Conservation (phyloP, 192 early-diverging fungal species). For the Chytriomyces sp. region DNA sequence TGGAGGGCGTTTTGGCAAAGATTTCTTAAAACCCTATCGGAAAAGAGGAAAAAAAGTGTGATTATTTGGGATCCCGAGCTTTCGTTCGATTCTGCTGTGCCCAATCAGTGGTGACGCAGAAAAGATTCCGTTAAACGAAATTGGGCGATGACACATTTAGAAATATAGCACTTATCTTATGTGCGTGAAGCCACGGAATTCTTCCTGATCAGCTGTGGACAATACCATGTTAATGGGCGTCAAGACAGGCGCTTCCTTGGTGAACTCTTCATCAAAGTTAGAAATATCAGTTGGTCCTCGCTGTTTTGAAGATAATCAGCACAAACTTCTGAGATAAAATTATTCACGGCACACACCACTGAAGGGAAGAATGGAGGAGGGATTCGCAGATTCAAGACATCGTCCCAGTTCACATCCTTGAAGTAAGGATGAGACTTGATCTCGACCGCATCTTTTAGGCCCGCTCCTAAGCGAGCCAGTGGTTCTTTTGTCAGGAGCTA, state of each 20-base stretch:
- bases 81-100: slow-evolving; percentile 38
- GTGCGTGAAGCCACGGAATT: slow-evolving; percentile 88
- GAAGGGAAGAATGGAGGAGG: slow-evolving; percentile 90
- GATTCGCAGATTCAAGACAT: slow-evolving; percentile 83
- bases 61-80: slow-evolving; percentile 19
- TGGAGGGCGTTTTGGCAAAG: background rate
- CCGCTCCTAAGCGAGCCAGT: slow-evolving; percentile 77
- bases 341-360: slow-evolving; percentile 59
- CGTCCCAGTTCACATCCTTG: slow-evolving; percentile 93
- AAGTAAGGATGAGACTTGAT: slow-evolving; percentile 96
- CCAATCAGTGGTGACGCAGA: slow-evolving; percentile 41
- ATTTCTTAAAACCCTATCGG: too few species aligned
- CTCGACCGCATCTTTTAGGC: slow-evolving; percentile 84
- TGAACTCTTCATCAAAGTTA: slow-evolving; percentile 99
- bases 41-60: too few species aligned
- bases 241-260: slow-evolving; percentile 87
- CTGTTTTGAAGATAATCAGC: slow-evolving; percentile 27
- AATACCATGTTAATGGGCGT: slow-evolving; percentile 89
- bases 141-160: background rate
- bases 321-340: background rate
- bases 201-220: slow-evolving; percentile 81
- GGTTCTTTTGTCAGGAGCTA: slow-evolving; percentile 90
- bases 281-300: slow-evolving; percentile 80
- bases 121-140: background rate
- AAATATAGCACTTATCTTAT: slow-evolving; percentile 33